Percentiles rank a stretch among this genome's conserved stretches.
These are phyloP conservation scores for Hordeum vulgare DNA, from an alignment of 176 grass and related monocot species.

Conservation along the genomic window MorexV3_pseudomolecules_assembly NC_058520.1:61628502-61629001, in stretches of 20 bases:
- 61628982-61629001: not conserved
- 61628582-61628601: constrained; percentile 48
- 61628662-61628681: constrained; percentile 75
- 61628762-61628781: not conserved
- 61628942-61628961: not conserved
- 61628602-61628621: constrained; percentile 60
- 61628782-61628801: not conserved
- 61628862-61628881: not conserved
- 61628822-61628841: not conserved
- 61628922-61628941: not conserved
- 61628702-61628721: constrained; percentile 42
- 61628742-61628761: constrained; percentile 10
- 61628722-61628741: constrained; percentile 11
- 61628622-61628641: constrained; percentile 80
- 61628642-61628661: constrained; percentile 69
- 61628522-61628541: constrained; percentile 18
- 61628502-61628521: constrained; percentile 6
- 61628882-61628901: not conserved
- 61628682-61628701: constrained; percentile 82
- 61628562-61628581: constrained; percentile 42
- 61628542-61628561: constrained; percentile 14
- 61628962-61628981: not conserved
- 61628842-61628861: not conserved
- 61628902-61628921: not conserved
- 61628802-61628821: not conserved